A percentile compares a stretch with the other conserved stretches of the same genome.
These are phyloP conservation scores for Patellaria atrata DNA, from an alignment of 495 filamentous ascomycete species.

Conservation along the genomic window DNA sequence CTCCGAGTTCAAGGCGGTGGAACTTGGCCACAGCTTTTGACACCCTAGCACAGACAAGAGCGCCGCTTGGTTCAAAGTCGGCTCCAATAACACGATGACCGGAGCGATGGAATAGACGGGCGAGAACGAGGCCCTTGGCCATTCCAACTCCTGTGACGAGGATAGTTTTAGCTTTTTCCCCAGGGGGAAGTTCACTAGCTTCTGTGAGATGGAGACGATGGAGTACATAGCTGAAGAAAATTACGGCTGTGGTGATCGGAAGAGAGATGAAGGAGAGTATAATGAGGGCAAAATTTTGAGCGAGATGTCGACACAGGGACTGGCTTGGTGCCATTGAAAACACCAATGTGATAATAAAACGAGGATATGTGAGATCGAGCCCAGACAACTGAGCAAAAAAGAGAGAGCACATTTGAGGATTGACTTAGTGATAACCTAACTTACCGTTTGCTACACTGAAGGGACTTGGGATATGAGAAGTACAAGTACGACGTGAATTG, in stretches of 20 bases:
- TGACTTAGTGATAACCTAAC: too few relatives aligned
- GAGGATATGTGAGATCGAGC: too few relatives aligned
- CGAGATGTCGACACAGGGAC: conserved; percentile 31
- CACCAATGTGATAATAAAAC: too few relatives aligned
- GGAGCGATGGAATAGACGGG: conserved; percentile 48
- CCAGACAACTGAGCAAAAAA: too few relatives aligned
- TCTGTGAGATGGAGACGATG: conserved; percentile 8
- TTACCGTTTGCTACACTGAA: too few relatives aligned
- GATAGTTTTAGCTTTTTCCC: conserved; percentile 42
- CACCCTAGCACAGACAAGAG: conserved; percentile 29
- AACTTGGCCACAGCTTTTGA: conserved; percentile 36
- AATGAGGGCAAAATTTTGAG: conserved; percentile 35
- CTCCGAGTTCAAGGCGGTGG: conserved; percentile 32
- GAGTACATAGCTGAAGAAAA: conserved; percentile 29
- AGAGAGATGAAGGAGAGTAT: conserved; percentile 38
- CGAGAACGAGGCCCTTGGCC: conserved; percentile 48
- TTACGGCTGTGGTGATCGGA: conserved; percentile 37
- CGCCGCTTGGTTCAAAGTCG: conserved; percentile 39
- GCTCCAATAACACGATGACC: conserved; percentile 62
- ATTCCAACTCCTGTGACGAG: conserved; percentile 62
- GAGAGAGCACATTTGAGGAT: too few relatives aligned
- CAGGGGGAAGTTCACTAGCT: conserved; percentile 27
- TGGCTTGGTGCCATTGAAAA: too few relatives aligned
- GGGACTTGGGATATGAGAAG: too few relatives aligned
- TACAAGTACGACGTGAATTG: too few relatives aligned